Percentiles rank a stretch among this genome's conserved stretches.
Evolutionary conservation across 805 yeast species (phyloP).

Genomic region (Scheffersomyces coipomensis): DNA sequence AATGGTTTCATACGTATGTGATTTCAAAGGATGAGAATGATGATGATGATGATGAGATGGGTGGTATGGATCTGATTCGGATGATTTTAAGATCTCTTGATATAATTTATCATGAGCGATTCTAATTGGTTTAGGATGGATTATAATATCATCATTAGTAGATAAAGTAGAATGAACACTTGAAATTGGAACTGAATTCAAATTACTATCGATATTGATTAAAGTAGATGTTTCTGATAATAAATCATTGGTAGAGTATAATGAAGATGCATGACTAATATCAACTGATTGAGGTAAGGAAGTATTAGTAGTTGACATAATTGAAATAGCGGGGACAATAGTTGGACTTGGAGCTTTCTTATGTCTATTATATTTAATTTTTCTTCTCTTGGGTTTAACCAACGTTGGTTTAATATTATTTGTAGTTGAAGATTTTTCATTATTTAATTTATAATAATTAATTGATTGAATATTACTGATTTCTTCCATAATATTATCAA

Average conservation of each 20-base stretch:
- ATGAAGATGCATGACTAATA: background rate
- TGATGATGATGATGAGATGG: background rate
- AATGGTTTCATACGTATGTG: background rate
- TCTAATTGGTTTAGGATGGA: slow-evolving; percentile 1
- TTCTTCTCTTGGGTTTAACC: slow-evolving; percentile 43
- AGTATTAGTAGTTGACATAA: background rate
- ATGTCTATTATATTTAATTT: slow-evolving; percentile 28
- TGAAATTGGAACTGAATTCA: background rate
- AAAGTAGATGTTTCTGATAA: slow-evolving; percentile 1
- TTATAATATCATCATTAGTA: background rate
- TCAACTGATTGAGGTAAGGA: background rate
- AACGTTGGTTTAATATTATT: slow-evolving; percentile 12
- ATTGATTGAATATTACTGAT: slow-evolving; percentile 48
- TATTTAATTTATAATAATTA: slow-evolving; percentile 33
- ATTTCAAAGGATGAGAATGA: background rate
- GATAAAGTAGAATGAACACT: background rate
- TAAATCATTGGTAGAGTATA: background rate
- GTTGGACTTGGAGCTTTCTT: slow-evolving; percentile 4
- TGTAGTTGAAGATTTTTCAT: slow-evolving; percentile 8
- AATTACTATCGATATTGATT: background rate
- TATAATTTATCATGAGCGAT: background rate
- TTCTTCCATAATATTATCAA: slow-evolving; percentile 36
- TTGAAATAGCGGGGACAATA: background rate
- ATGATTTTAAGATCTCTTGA: background rate
- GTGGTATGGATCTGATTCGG: background rate